These are phyloP conservation scores for Pseudogymnoascus sp. DNA, from an alignment of 2,329 filamentous ascomycete species.

Conservation along the genomic window DNA sequence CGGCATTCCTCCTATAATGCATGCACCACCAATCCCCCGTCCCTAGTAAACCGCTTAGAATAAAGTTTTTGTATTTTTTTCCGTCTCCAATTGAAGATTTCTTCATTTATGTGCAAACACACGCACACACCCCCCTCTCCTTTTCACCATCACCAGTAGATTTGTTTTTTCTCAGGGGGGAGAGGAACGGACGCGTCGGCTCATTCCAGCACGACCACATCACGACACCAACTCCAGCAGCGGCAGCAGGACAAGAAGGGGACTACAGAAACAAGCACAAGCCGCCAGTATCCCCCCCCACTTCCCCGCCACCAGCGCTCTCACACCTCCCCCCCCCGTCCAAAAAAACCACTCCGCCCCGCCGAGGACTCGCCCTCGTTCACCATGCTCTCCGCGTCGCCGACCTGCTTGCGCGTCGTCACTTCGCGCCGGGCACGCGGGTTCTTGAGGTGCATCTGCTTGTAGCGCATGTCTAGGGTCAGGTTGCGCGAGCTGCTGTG, in stretches of 20 bases:
- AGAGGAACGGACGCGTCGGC: background rate
- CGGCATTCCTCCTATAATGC: background rate
- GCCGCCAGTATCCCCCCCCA: background rate
- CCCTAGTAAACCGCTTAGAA: background rate
- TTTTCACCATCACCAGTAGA: background rate
- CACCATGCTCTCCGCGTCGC: conserved; percentile 73
- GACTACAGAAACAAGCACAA: conserved; percentile 1
- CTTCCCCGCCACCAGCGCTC: background rate
- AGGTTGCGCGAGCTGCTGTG: conserved; percentile 54
- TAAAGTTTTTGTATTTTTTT: conserved; percentile 4
- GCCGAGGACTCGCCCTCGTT: conserved; percentile 34
- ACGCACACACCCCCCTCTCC: background rate
- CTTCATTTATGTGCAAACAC: background rate
- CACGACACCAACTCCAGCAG: conserved; percentile 1
- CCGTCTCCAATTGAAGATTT: background rate
- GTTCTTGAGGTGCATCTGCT: conserved; percentile 54
- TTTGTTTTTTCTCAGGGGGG: background rate
- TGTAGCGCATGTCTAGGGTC: conserved; percentile 44
- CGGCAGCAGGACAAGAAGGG: background rate
- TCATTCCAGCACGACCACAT: background rate
- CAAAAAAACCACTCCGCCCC: conserved; percentile 27
- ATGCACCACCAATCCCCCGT: background rate
- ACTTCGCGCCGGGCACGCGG: conserved; percentile 60
- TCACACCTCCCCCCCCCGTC: conserved; percentile 27
- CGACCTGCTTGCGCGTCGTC: conserved; percentile 81